These are phyloP conservation scores for Marasmius sp. DNA, from an alignment of 1,284 basidiomycete species.

Conservation along the genomic window DNA sequence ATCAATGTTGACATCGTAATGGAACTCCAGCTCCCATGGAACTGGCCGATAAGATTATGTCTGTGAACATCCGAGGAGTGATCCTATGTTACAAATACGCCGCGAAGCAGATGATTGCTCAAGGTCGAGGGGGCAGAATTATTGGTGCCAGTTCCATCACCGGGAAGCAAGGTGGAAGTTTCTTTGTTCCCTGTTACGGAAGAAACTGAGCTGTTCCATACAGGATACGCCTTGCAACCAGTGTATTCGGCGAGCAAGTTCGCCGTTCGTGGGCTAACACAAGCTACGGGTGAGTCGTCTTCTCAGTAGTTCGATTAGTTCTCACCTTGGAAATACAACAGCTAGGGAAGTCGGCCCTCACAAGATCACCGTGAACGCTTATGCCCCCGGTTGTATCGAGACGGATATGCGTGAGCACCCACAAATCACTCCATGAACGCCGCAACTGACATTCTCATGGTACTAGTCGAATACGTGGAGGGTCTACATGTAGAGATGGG, in stretches of 20 bases:
- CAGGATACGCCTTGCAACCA: neutral
- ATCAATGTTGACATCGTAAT: neutral
- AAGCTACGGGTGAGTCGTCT: neutral
- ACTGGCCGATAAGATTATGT: constrained; percentile 14
- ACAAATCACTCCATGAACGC: neutral
- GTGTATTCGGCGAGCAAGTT: constrained; percentile 1
- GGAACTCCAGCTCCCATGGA: constrained; percentile 10
- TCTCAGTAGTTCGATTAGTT: neutral
- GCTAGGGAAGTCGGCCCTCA: constrained; percentile 8
- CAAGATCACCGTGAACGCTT: constrained; percentile 11
- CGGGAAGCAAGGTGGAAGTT: constrained; percentile 28
- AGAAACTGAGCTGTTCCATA: neutral
- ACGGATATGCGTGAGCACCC: neutral
- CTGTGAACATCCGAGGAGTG: constrained; percentile 17
- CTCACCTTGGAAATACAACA: neutral
- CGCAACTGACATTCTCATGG: neutral
- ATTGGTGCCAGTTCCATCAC: constrained; percentile 35
- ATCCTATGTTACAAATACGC: constrained; percentile 28
- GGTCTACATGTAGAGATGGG: too few species aligned
- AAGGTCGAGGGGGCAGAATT: constrained; percentile 35
- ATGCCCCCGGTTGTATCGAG: constrained; percentile 6
- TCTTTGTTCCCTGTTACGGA: neutral
- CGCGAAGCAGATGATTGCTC: constrained; percentile 28
- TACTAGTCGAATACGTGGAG: too few species aligned
- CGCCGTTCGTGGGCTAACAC: constrained; percentile 3